Conservation (phyloP, 2,329 filamentous ascomycete species). For the Exophiala dermatitidis region DNA sequence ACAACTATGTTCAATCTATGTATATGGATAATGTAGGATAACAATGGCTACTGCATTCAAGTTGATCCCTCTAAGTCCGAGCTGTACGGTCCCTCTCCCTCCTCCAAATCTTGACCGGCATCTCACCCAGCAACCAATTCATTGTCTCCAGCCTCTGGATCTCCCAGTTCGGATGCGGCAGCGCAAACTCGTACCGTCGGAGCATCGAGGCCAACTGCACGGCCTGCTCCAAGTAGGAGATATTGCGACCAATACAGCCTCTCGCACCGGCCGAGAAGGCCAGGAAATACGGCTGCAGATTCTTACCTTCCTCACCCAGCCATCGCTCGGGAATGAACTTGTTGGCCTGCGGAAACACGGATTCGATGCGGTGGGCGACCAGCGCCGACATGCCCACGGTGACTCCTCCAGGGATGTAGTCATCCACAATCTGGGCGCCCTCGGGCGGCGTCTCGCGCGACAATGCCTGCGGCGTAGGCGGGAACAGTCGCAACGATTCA, state of each 20-base stretch:
- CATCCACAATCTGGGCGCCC: conserved; percentile 39
- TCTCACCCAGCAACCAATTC: conserved; percentile 30
- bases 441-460: conserved; percentile 42
- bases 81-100: neutral
- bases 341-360: conserved; percentile 35
- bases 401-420: conserved; percentile 39
- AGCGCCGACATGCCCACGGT: conserved; percentile 40
- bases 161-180: conserved; percentile 28
- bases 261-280: conserved; percentile 46
- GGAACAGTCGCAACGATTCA: conserved; percentile 43
- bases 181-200: conserved; percentile 31
- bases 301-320: conserved; percentile 41
- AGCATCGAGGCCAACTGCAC: conserved; percentile 29
- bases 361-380: conserved; percentile 36
- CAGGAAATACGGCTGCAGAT: conserved; percentile 39
- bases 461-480: conserved; percentile 40
- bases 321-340: conserved; percentile 39
- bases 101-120: conserved; percentile 31
- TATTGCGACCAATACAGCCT: conserved; percentile 32
- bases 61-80: too few species aligned
- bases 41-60: too few species aligned
- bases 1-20: too few species aligned
- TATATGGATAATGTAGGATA: too few species aligned
- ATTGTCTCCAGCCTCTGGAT: conserved; percentile 29
- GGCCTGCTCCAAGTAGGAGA: conserved; percentile 20